phyloP scores from a whole-genome alignment of 139 green algal species.

The Microglena sp. region DNA sequence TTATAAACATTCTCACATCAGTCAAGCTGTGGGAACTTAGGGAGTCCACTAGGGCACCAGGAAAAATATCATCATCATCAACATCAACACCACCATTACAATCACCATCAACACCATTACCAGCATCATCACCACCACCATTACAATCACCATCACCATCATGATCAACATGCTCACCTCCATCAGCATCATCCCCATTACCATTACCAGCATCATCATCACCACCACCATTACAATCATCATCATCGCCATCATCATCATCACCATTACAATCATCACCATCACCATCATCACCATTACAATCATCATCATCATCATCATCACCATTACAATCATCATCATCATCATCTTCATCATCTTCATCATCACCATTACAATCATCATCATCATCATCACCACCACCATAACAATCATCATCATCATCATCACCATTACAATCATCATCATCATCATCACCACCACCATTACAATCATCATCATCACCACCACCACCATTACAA shows the following conservation, averaged over 20 bases:
- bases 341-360: background rate
- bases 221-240: background rate
- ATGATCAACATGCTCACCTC: background rate
- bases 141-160: background rate
- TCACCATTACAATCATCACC: background rate
- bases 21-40: no score
- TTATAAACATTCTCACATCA: no score
- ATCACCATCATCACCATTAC: background rate
- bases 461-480: background rate
- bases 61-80: no score
- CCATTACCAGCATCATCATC: no score
- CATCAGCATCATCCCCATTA: no score
- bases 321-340: no score
- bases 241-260: background rate
- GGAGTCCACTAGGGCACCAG: no score
- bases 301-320: background rate
- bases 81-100: no score
- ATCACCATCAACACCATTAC: no score
- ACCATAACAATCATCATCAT: no score
- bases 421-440: background rate
- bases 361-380: background rate
- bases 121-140: no score
- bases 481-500: background rate
- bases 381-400: background rate
- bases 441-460: background rate